These are phyloP conservation scores for Orychophragmus violaceus DNA, from an alignment of 345 rosid genomes.

Conservation along the genomic window DNA sequence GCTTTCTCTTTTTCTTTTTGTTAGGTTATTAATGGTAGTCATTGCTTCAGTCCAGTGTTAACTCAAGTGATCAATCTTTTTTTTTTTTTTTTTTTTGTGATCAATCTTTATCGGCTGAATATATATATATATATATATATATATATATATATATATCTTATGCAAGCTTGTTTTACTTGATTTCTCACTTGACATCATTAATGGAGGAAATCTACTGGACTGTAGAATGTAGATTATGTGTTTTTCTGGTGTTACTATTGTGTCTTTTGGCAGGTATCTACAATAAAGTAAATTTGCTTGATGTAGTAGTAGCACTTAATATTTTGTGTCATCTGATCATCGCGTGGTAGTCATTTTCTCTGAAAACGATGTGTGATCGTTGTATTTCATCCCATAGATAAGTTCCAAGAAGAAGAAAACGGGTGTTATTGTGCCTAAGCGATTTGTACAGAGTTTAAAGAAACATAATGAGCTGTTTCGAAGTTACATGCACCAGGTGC, in stretches of 20 bases:
- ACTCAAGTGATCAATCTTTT: too few species aligned
- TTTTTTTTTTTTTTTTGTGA: too few species aligned
- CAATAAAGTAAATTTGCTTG: not conserved
- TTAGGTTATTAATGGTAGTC: not conserved
- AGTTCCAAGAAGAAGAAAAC: slow-evolving; percentile 98
- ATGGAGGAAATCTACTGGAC: not conserved
- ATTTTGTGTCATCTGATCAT: not conserved
- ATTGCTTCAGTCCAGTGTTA: too few species aligned
- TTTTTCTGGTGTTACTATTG: not conserved
- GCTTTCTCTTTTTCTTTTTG: not conserved
- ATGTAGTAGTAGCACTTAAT: not conserved
- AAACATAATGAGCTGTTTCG: slow-evolving; percentile 98
- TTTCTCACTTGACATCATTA: not conserved
- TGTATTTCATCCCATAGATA: slow-evolving; percentile 41
- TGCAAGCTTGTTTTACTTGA: not conserved
- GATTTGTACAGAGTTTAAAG: slow-evolving; percentile 94
- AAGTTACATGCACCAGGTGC: slow-evolving; percentile 98
- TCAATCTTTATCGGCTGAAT: not conserved
- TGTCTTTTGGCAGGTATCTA: not conserved
- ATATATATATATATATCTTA: not conserved
- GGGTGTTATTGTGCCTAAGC: slow-evolving; percentile 94
- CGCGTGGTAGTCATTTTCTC: not conserved
- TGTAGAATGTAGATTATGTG: too few species aligned
- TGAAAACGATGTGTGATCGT: not conserved
- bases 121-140: too few species aligned